These are phyloP conservation scores for Spirogloea muscicola DNA, from an alignment of 139 green algal species.

Conservation along the genomic window DNA sequence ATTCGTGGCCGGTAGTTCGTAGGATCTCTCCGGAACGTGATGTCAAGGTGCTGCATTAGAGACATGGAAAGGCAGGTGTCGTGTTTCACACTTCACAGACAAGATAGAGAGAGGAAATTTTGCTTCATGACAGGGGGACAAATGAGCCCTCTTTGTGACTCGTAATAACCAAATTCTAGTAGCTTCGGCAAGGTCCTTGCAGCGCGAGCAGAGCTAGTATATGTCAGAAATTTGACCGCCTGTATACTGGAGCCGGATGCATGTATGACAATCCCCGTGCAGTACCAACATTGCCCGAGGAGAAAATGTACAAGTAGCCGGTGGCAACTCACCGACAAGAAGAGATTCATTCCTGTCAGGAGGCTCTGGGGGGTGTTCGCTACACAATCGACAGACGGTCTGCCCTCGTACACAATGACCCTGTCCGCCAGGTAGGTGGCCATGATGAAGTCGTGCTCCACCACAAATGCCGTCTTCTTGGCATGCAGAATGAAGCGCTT, in stretches of 20 bases:
- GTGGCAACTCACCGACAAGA: constrained; percentile 44
- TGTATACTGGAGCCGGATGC: no score
- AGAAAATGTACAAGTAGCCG: no score
- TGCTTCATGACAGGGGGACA: neutral
- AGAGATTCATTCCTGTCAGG: constrained; percentile 64
- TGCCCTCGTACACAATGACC: constrained; percentile 95
- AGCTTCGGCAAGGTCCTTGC: no score
- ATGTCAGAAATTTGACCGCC: no score
- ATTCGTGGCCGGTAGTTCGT: constrained; percentile 98
- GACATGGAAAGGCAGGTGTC: constrained; percentile 12
- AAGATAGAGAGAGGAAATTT: neutral
- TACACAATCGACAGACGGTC: constrained; percentile 71
- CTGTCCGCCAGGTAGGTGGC: constrained; percentile 94
- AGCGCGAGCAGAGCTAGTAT: no score
- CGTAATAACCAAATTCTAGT: no score
- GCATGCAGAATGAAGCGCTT: constrained; percentile 98
- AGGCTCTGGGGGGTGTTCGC: constrained; percentile 75
- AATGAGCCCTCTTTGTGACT: no score
- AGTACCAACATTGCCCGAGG: no score
- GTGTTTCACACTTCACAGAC: constrained; percentile 53
- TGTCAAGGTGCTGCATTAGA: constrained; percentile 83
- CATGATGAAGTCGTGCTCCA: constrained; percentile 99
- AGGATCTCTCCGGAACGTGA: constrained; percentile 96
- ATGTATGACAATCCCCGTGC: no score
- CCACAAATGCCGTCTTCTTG: constrained; percentile 99